Percentiles rank a stretch among this genome's conserved stretches.
phyloP scores from a whole-genome alignment of 495 filamentous ascomycete species.

The Penicillium soppii region DNA sequence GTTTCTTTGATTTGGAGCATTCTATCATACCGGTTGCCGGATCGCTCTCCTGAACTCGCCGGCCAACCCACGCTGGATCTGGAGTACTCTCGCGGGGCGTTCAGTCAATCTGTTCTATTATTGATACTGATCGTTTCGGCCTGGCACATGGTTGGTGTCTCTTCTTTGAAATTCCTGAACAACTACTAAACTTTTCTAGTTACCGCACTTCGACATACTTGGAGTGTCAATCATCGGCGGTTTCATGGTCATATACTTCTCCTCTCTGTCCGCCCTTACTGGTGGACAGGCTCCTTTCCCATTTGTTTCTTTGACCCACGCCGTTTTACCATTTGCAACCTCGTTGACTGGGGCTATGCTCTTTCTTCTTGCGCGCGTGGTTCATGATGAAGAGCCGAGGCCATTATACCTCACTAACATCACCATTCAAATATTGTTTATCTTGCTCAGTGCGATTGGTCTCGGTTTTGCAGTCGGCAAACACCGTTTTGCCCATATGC shows the following conservation, averaged over 20 bases:
- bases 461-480: conserved; percentile 32
- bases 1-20: conserved; percentile 33
- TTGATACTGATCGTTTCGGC: conserved; percentile 33
- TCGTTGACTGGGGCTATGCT: conserved; percentile 23
- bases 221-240: conserved; percentile 35
- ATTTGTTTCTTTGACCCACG: conserved; percentile 21
- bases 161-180: neutral
- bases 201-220: conserved; percentile 34
- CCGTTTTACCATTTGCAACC: conserved; percentile 14
- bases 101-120: conserved; percentile 33
- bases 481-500: conserved; percentile 25
- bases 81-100: conserved; percentile 35
- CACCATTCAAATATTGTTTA: conserved; percentile 25
- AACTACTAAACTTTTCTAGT: conserved; percentile 24
- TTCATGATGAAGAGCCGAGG: conserved; percentile 31
- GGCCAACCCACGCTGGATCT: conserved; percentile 28
- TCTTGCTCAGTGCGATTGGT: conserved; percentile 25
- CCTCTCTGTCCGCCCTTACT: conserved; percentile 23
- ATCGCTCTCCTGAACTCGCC: conserved; percentile 26
- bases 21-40: conserved; percentile 20
- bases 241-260: conserved; percentile 33
- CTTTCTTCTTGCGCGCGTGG: conserved; percentile 30
- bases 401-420: conserved; percentile 31
- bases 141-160: conserved; percentile 39
- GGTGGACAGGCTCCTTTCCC: conserved; percentile 36